Evolutionary conservation across 768 basidiomycete species (phyloP), one percentile per base, ranked within the genome.

Genomic region (Suillus decipiens): DNA sequence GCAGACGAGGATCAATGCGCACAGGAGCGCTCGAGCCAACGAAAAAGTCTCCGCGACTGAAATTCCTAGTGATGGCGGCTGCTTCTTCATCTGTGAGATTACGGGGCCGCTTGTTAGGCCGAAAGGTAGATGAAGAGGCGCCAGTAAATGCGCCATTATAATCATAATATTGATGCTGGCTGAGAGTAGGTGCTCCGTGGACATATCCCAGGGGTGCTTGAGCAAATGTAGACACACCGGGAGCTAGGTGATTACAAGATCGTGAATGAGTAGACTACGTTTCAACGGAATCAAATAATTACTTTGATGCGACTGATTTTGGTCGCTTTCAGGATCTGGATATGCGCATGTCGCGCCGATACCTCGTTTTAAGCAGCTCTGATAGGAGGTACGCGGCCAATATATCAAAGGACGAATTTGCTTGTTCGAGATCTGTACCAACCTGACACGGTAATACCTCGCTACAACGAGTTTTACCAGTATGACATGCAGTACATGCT

Each of bases 301-400:
- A 75, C 72, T 66, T 57, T 70, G 74, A 55, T 76, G 74, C 19
- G 75, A 58, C 56, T 72, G 75, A 61, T 59, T 59, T 65, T 83
- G 82, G 62, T 82, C 80, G 17, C 80, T 77, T 67, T 93, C 90
- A 41, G 90, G 89, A 75, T 92, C 91, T 28, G 91, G 90, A 73
- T 93, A 93, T 15, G 89, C 80, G 70, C 91, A 93, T 19, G 82
- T 74, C 2, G 81, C 75, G 33, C 88, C 90, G 60, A 92, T 80
- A 22, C 91, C 91, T 60, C 91, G 85, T 77, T 93, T 93, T 71
- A 93, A 81, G 70, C 91, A 93, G 74, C 88, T 91, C 91, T 92
- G 74, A 37, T 59, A 28, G 58, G 22, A 59, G 54, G 41, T 61
- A 9, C 22, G 17, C 37, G 4, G 37, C 39, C 55, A 56, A 39